Base-by-base conservation (phyloP, 2,329 filamentous ascomycete genomes). In the Botrytis deweyae region DNA sequence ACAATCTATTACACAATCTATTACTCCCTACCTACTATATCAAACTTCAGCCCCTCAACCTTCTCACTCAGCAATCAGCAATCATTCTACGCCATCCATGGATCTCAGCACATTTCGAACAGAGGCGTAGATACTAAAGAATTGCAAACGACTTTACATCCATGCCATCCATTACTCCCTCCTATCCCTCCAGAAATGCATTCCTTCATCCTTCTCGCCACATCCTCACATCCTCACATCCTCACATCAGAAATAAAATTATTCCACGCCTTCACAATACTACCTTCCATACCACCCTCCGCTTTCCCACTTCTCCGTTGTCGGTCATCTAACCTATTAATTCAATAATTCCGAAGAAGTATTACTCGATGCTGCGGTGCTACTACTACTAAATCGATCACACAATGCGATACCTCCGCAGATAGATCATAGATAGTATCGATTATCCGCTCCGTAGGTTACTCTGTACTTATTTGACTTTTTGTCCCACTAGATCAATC, bases 141-240 rank as follows among this genome's bases (percentile, higher is more conserved):
- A 63, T 40, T 4, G 18, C n/a, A 64, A 42, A 42, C 38, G 38
- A 18, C 25, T 38, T 42, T 29, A 12, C 38, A 38, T 38, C 38
- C 38, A 38, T 38, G 0, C 40, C 38, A 44, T 64, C 29, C 40
- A 44, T 63, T 6, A 10, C 62, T 64, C 38, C 25, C 61, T 25
- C 22, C 25, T 1, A 14, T 52, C 25, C 22, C 61, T 38, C 38
- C 36, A 5, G 4, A n/a, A 40, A 40, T 44, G 16, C 38, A 42
- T 44, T 64, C 62, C 62, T 64, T 64, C 62, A 44, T 64, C 62
- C 62, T 44, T 64, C 49, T 52, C 49, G n/a, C 62, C 62, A 44
- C 10, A 44, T 44, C 16, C 49, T 52, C 62, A 44, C 10, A 44
- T 44, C 16, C 49, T 52, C 49, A n/a, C 62, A 44, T 44, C 62